Conservation (phyloP, 1,139 yeast genomes). For the Arxiozyma slooffiae region DNA sequence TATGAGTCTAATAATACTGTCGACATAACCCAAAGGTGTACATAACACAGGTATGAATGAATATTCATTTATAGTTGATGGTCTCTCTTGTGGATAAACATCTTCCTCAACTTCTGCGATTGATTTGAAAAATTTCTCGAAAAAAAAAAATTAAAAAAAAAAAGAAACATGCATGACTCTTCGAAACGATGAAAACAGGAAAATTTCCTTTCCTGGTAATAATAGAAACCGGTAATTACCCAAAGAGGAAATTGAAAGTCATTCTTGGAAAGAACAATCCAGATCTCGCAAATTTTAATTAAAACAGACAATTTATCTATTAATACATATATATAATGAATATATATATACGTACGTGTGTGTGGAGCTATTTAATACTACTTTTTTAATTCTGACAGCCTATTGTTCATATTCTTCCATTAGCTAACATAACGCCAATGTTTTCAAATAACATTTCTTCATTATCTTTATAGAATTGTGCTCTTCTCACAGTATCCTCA, state of each 20-base stretch:
- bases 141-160: too few relatives aligned
- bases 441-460: slow-evolving; percentile 63
- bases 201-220: neutral
- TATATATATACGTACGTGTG: neutral
- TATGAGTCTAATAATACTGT: neutral
- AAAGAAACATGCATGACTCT: too few relatives aligned
- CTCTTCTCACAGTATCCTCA: slow-evolving; percentile 79
- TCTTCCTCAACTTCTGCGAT: neutral
- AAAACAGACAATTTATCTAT: neutral
- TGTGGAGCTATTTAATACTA: too few relatives aligned
- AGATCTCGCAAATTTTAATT: neutral
- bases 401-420: slow-evolving; percentile 37
- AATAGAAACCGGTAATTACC: neutral
- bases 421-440: slow-evolving; percentile 53
- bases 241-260: neutral
- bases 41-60: too few relatives aligned
- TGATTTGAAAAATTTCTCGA: neutral
- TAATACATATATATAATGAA: too few relatives aligned
- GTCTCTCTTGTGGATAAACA: neutral
- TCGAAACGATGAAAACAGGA: too few relatives aligned
- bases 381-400: too few relatives aligned
- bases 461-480: slow-evolving; percentile 64
- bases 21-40: neutral
- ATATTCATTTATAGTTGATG: neutral
- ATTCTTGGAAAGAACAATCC: neutral